Evolutionary conservation across 208 protist species (phyloP), one percentile per base, ranked within the genome.

Genomic region (Leishmania guyanensis): DNA sequence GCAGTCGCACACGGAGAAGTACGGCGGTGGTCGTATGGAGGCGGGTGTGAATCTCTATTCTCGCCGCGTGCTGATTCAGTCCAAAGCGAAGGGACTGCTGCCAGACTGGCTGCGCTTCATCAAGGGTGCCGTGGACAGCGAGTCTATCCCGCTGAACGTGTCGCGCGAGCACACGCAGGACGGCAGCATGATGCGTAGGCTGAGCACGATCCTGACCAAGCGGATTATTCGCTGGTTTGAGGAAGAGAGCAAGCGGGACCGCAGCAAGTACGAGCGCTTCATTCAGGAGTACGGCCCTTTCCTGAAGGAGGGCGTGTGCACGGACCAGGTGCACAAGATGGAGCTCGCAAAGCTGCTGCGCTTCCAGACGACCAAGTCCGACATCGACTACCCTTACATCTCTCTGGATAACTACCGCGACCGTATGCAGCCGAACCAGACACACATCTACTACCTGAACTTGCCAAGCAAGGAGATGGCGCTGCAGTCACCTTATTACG

Each of bases 91-190:
- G 81, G 90, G 91, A 5, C 29, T 99, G 10, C 89, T 99, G 5
- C 99, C 99, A 22, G 97, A 99, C 20, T 99, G 98, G 98, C 90
- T 99, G 71, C 96, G 99, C 81, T 98, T 98, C 84, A 89, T 98
- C 77, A 98, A 98, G 83, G 98, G 98, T 80, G 98, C 98, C 29
- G 97, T 99, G 22, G 99, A 99, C 84, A 95, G 90, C 71, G 98
- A 99, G 85, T 99, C 99, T 62, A 95, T 99, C 60, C 98, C 99
- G 29, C 90, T 99, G 39, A 99, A 99, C 86, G 94, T 99, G n/a
- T 99, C 95, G 36, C 96, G 99, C 83, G 99, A 99, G 91, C 93
- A 98, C 81, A 98, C 99, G 58, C 99, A 99, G 48, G 96, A 99
- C 86, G 97, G 94, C 78, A 88, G 92, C 80, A 93, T 99, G 85